Evolutionary conservation across 192 early-diverging fungal genomes (phyloP), one percentile per base, ranked within the genome.

Genomic region (Chytriomyces hyalinus): DNA sequence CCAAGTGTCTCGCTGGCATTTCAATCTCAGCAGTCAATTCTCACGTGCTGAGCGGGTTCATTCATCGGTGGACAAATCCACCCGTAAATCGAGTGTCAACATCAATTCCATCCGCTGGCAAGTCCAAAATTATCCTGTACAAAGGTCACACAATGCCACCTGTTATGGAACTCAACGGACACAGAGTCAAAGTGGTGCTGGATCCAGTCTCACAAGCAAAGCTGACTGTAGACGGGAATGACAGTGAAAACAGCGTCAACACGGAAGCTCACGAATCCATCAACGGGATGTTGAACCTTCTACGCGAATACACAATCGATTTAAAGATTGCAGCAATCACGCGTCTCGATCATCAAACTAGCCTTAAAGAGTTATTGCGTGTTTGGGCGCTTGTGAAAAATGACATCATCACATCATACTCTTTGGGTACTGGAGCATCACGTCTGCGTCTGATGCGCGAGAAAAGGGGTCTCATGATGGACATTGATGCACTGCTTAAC

Each of bases 361-460:
- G 20, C 13, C 53, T 57, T 20, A 57, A 57, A 20, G 53, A 57
- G 20, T 20, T 57, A 13, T 57, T 57, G 20, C 1, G 20, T 20
- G 53, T 57, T 20, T n/a, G 13, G 15, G 20, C 13, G 2, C 53
- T 57, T 57, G 53, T 57, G 3, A 57, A 57, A 20, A 20, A n/a
- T 57, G 13, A 13, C 20, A 13, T 13, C 53, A 3, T 57, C 15
- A 13, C 15, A 57, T 13, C 53, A 57, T 20, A 57, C 13, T 57
- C 53, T 3, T 2, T 57, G 20, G 53, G 13, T 20, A 57, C 53
- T n/a, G 53, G 53, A n/a, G 26, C 8, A 17, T 28, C 11, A 11
- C 66, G 66, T 22, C 8, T 67, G 43, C 26, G 47, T n/a, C 66
- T 67, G 28, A 67, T 67, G 66, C 20, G 44, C 9, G 66, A 67